These are phyloP conservation scores for Mychonastes homosphaera DNA, from an alignment of 139 green algal species.

Conservation along the genomic window DNA sequence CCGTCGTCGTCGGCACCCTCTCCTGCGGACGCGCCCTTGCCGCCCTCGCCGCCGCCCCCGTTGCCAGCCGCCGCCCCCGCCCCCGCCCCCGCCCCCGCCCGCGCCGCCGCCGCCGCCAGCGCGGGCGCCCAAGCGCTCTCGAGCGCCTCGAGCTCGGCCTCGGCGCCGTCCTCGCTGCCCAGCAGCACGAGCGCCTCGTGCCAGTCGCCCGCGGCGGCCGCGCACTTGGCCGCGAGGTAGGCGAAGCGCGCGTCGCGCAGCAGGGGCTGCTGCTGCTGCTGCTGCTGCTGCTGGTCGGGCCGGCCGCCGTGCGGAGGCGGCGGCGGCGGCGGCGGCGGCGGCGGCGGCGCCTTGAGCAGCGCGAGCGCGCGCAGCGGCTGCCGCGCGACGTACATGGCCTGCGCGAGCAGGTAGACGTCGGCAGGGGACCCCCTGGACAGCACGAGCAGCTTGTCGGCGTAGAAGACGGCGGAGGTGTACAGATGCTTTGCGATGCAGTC, in stretches of 20 bases:
- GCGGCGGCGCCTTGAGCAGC: slow-evolving; percentile 53
- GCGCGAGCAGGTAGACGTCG: slow-evolving; percentile 75
- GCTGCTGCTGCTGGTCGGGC: slow-evolving; percentile 12
- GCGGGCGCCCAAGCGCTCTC: too few relatives aligned
- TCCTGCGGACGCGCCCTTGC: too few relatives aligned
- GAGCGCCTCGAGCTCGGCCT: slow-evolving; percentile 6
- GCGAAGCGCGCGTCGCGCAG: slow-evolving; percentile 47
- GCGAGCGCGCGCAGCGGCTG: slow-evolving; percentile 66
- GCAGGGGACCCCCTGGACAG: slow-evolving; percentile 41
- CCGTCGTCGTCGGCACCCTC: too few relatives aligned
- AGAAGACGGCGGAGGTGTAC: slow-evolving; percentile 79
- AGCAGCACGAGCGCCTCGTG: slow-evolving; percentile 80
- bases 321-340: too few relatives aligned
- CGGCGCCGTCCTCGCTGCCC: slow-evolving; percentile 51
- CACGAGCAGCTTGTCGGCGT: slow-evolving; percentile 87
- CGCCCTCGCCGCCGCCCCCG: too few relatives aligned
- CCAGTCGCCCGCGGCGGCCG: slow-evolving; percentile 68
- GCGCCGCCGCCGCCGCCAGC: too few relatives aligned
- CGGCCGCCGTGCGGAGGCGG: too few relatives aligned
- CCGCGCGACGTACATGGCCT: slow-evolving; percentile 60
- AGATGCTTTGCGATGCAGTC: slow-evolving; percentile 86
- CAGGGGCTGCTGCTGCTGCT: slow-evolving; percentile 25
- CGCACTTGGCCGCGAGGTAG: slow-evolving; percentile 67
- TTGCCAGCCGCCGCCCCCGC: too few relatives aligned
- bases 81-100: too few relatives aligned